Evolutionary conservation across 2,329 filamentous ascomycete species (phyloP).

Genomic region (Setomelanomma holmii): DNA sequence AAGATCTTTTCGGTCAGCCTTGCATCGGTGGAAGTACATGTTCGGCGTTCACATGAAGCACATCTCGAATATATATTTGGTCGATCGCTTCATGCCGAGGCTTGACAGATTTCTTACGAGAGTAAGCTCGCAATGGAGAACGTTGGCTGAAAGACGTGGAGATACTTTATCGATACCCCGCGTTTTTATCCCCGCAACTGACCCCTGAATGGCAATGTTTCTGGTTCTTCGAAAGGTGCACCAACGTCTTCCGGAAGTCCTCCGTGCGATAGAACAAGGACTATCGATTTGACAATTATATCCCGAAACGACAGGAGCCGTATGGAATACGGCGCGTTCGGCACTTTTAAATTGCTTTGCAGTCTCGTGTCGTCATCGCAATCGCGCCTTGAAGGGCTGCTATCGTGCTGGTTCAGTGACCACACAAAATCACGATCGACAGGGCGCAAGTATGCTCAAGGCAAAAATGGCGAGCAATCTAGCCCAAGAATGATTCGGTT

Average conservation of each 20-base stretch:
- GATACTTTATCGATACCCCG: slow-evolving; percentile 15
- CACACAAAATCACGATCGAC: neutral
- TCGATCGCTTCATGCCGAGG: neutral
- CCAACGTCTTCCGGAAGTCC: slow-evolving; percentile 15
- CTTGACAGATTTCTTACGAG: neutral
- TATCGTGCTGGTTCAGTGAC: neutral
- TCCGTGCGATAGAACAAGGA: slow-evolving; percentile 5
- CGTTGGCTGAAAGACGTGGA: neutral
- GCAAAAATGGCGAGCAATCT: neutral
- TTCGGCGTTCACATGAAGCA: neutral
- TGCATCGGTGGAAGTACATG: neutral
- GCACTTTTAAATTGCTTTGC: slow-evolving; percentile 1
- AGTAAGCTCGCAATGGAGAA: neutral
- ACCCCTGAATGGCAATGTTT: slow-evolving; percentile 15
- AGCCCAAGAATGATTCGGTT: neutral
- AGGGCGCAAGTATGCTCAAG: neutral
- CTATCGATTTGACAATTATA: slow-evolving; percentile 1
- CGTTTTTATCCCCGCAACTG: slow-evolving; percentile 11
- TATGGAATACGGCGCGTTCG: neutral
- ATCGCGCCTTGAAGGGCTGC: neutral
- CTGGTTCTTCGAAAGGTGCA: slow-evolving; percentile 8
- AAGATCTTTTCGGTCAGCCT: neutral
- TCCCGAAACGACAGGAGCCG: neutral
- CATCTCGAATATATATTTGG: neutral
- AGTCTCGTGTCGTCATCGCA: slow-evolving; percentile 1